phyloP scores from a whole-genome alignment of 2,329 filamentous ascomycete species.

The Pleomassaria siparia region DNA sequence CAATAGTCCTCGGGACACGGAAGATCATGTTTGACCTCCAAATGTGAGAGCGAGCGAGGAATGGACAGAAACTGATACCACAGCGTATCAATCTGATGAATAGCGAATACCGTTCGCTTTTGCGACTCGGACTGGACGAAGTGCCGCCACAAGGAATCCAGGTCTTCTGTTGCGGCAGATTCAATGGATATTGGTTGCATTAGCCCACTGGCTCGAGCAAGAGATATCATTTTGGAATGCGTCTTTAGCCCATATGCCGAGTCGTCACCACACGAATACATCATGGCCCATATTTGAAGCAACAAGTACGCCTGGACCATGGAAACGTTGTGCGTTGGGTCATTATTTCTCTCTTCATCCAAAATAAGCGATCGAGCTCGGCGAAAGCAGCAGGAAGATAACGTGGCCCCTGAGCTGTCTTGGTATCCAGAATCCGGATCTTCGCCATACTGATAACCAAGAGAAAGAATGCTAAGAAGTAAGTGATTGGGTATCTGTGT shows the following conservation, averaged over 20 bases:
- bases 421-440: constrained; percentile 14
- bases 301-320: constrained; percentile 21
- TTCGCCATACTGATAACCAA: constrained; percentile 22
- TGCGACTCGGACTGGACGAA: constrained; percentile 15
- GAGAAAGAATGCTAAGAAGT: constrained; percentile 17
- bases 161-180: constrained; percentile 11
- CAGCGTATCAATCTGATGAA: constrained; percentile 23
- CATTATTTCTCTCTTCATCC: background rate
- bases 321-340: constrained; percentile 5
- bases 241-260: constrained; percentile 22
- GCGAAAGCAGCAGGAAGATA: background rate
- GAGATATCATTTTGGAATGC: constrained; percentile 22
- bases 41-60: constrained; percentile 23
- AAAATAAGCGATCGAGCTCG: background rate
- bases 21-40: constrained; percentile 25
- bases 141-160: constrained; percentile 18
- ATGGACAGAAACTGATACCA: constrained; percentile 28
- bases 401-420: constrained; percentile 10
- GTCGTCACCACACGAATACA: constrained; percentile 19
- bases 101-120: constrained; percentile 20
- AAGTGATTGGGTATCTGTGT: constrained; percentile 7
- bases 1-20: constrained; percentile 22
- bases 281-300: constrained; percentile 19
- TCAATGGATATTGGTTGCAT: constrained; percentile 15
- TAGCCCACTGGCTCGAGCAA: constrained; percentile 19